Conservation (phyloP, 805 yeast species). For the Candida koratica region DNA sequence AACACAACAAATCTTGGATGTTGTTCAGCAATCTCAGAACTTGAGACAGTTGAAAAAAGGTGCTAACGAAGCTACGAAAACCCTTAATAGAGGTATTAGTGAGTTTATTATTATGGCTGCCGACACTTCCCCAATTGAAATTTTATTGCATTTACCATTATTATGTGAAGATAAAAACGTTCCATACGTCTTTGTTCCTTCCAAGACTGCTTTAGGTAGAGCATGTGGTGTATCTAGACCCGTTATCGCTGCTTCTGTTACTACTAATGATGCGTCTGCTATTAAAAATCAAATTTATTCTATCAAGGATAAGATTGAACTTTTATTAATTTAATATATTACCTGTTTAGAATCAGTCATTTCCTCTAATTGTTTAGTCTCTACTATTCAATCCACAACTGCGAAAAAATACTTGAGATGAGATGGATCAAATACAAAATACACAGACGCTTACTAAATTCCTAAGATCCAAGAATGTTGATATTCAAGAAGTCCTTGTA, state of each 20-base stretch:
- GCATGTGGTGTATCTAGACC: slow-evolving; percentile 99
- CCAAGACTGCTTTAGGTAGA: slow-evolving; percentile 98
- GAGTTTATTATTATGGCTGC: slow-evolving; percentile 99
- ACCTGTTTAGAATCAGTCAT: no score
- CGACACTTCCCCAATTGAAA: slow-evolving; percentile 98
- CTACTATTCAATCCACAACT: neutral
- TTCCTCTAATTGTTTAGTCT: neutral
- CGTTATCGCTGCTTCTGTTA: slow-evolving; percentile 96
- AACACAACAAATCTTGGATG: slow-evolving; percentile 94
- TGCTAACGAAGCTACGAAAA: slow-evolving; percentile 99
- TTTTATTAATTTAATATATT: slow-evolving; percentile 70
- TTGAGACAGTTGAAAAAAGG: slow-evolving; percentile 99
- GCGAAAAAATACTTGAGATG: slow-evolving; percentile 10
- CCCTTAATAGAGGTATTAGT: slow-evolving; percentile 98
- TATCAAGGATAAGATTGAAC: slow-evolving; percentile 98
- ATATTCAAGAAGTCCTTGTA: slow-evolving; percentile 39
- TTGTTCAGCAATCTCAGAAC: slow-evolving; percentile 96
- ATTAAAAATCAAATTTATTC: slow-evolving; percentile 95
- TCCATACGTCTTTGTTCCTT: slow-evolving; percentile 97
- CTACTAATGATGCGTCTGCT: slow-evolving; percentile 97
- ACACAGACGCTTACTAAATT: slow-evolving; percentile 52
- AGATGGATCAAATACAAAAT: slow-evolving; percentile 16
- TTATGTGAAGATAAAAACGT: slow-evolving; percentile 99
- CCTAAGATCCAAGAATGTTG: slow-evolving; percentile 51
- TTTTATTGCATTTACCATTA: slow-evolving; percentile 93